Percentiles rank a stretch among this genome's conserved stretches.
phyloP scores from a whole-genome alignment of 2,329 filamentous ascomycete genomes.

The Ceratocystis eucalypticola region DNA sequence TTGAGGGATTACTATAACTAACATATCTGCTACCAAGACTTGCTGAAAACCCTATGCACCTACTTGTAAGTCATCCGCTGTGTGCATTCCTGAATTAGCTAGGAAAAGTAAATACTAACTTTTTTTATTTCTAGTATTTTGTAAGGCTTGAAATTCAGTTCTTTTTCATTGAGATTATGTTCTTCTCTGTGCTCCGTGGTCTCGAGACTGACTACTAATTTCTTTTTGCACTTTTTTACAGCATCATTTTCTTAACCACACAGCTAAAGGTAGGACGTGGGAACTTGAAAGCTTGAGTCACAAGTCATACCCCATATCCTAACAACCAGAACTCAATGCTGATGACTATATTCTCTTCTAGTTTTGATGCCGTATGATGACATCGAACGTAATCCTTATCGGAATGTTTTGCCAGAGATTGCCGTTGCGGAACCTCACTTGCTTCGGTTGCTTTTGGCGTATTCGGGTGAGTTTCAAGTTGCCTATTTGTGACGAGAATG shows the following conservation, averaged over 20 bases:
- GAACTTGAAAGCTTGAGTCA: too few relatives aligned
- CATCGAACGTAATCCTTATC: constrained; percentile 39
- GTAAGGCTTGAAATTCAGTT: constrained; percentile 25
- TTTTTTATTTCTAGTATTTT: constrained; percentile 31
- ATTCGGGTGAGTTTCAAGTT: constrained; percentile 38
- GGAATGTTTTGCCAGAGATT: constrained; percentile 42
- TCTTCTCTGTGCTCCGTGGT: too few relatives aligned
- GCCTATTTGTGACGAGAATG: not conserved
- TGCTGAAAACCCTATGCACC: constrained; percentile 62
- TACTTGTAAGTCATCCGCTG: constrained; percentile 36
- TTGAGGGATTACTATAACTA: not conserved
- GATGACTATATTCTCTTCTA: constrained; percentile 13
- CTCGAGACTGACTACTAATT: too few relatives aligned
- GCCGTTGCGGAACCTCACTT: constrained; percentile 57
- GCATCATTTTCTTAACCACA: constrained; percentile 63
- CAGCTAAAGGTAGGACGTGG: constrained; percentile 44
- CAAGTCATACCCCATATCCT: too few relatives aligned
- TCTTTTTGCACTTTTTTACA: constrained; percentile 20
- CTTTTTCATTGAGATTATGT: not conserved
- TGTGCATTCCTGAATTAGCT: not conserved
- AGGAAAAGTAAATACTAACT: constrained; percentile 21
- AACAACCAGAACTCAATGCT: not conserved
- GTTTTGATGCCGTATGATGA: constrained; percentile 40
- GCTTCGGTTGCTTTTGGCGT: constrained; percentile 63
- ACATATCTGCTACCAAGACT: constrained; percentile 29